These are phyloP conservation scores for Evansstolkia leycettana DNA, from an alignment of 495 filamentous ascomycete genomes.

Conservation along the genomic window DNA sequence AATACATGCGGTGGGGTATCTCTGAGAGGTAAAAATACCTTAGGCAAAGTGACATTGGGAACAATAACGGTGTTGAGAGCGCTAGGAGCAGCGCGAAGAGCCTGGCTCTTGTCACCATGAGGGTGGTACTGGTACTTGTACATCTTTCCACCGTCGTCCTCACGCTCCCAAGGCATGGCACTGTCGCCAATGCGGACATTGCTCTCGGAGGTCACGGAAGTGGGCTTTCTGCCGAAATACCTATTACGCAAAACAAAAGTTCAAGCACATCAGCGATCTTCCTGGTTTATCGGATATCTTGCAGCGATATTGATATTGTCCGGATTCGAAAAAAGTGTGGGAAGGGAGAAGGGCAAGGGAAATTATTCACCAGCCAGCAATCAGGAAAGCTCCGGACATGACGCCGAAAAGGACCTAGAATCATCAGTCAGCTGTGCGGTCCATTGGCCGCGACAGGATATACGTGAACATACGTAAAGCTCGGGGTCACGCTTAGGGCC, in stretches of 20 bases:
- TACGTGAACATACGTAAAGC: slow-evolving; percentile 53
- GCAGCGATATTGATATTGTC: background rate
- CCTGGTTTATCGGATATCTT: slow-evolving; percentile 3
- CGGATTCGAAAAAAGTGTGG: slow-evolving; percentile 13
- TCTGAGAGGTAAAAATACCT: slow-evolving; percentile 38
- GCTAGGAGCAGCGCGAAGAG: slow-evolving; percentile 80
- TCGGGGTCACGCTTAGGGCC: slow-evolving; percentile 68
- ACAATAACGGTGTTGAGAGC: slow-evolving; percentile 89
- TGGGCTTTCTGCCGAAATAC: slow-evolving; percentile 69
- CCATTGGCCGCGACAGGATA: background rate
- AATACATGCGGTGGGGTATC: too few relatives aligned
- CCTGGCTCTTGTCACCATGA: slow-evolving; percentile 62
- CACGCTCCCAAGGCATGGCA: slow-evolving; percentile 82
- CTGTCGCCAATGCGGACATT: slow-evolving; percentile 57
- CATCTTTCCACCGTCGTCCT: slow-evolving; percentile 36
- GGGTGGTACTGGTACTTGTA: slow-evolving; percentile 92
- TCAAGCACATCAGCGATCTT: slow-evolving; percentile 1
- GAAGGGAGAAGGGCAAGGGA: slow-evolving; percentile 47
- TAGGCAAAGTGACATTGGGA: slow-evolving; percentile 83
- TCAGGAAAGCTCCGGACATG: slow-evolving; percentile 77
- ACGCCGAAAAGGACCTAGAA: slow-evolving; percentile 74
- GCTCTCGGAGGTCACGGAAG: slow-evolving; percentile 68
- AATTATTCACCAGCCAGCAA: slow-evolving; percentile 61
- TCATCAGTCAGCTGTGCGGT: slow-evolving; percentile 9
- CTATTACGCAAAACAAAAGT: slow-evolving; percentile 11